Conservation (phyloP, 73 alveolate genomes). For the Symbiodinium pilosum region DNA sequence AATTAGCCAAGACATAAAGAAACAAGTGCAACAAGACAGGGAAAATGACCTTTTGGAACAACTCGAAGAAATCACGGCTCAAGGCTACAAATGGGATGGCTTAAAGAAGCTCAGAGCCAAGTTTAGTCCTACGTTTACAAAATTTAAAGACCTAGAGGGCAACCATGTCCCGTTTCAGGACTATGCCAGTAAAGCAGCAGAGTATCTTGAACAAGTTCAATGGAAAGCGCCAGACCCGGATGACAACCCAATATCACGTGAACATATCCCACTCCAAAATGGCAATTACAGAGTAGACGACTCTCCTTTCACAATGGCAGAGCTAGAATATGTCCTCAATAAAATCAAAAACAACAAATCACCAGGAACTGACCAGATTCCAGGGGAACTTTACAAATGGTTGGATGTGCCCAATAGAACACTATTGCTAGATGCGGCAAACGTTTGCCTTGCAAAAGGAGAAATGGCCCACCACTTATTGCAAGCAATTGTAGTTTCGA, state of each 20-base stretch:
- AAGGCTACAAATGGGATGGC: background rate
- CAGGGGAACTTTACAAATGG: too few relatives aligned
- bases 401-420: too few relatives aligned
- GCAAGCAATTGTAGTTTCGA: background rate
- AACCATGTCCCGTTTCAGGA: background rate
- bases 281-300: background rate
- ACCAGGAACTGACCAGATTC: too few relatives aligned
- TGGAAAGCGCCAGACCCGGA: background rate
- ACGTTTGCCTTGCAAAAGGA: background rate
- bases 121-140: background rate
- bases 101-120: background rate
- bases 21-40: slow-evolving; percentile 21
- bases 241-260: background rate
- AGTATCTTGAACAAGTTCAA: slow-evolving; percentile 21
- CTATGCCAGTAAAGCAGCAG: slow-evolving; percentile 23
- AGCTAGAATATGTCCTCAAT: background rate
- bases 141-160: background rate
- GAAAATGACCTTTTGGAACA: background rate
- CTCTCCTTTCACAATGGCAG: background rate
- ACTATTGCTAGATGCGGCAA: too few relatives aligned
- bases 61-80: background rate
- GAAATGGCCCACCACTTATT: background rate
- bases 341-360: too few relatives aligned
- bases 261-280: background rate
- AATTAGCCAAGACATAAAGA: background rate